phyloP scores from a whole-genome alignment of 106 monocot species.

The Iris macrosiphon region DNA sequence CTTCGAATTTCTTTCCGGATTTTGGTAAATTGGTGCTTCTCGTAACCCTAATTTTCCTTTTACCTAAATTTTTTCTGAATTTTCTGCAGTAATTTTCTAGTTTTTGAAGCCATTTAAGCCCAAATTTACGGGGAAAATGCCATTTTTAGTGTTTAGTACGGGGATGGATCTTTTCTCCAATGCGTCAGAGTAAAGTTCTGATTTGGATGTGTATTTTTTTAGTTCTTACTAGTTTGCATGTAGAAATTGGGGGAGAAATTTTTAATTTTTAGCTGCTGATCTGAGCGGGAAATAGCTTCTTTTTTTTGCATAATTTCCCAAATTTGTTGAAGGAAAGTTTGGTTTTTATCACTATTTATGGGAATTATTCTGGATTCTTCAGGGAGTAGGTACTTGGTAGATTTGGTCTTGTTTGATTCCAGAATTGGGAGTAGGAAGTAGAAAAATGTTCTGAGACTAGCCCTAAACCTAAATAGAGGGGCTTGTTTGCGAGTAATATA shows the following conservation, averaged over 20 bases:
- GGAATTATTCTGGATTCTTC: neutral
- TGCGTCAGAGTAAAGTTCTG: too few species aligned
- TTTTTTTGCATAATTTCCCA: too few species aligned
- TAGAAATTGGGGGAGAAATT: too few species aligned
- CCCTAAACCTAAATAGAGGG: neutral
- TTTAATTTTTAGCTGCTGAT: too few species aligned
- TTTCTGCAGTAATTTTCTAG: neutral
- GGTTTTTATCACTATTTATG: neutral
- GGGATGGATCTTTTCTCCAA: too few species aligned
- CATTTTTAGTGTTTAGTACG: neutral
- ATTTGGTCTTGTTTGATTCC: too few species aligned
- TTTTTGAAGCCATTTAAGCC: neutral
- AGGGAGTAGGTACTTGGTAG: neutral
- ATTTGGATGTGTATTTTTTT: too few species aligned
- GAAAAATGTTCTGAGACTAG: too few species aligned
- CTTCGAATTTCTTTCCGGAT: neutral
- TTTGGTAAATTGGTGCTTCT: slow-evolving; percentile 1
- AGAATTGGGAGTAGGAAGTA: neutral
- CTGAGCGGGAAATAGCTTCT: too few species aligned
- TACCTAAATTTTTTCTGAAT: neutral
- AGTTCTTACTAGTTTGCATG: too few species aligned
- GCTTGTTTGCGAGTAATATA: neutral
- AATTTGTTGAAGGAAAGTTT: neutral
- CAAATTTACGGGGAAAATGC: slow-evolving; percentile 4
- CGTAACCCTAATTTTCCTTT: too few species aligned